Evolutionary conservation across 2,329 filamentous ascomycete genomes (phyloP), one percentile per base, ranked within the genome.

Genomic region (Colletotrichum gigasporum): DNA sequence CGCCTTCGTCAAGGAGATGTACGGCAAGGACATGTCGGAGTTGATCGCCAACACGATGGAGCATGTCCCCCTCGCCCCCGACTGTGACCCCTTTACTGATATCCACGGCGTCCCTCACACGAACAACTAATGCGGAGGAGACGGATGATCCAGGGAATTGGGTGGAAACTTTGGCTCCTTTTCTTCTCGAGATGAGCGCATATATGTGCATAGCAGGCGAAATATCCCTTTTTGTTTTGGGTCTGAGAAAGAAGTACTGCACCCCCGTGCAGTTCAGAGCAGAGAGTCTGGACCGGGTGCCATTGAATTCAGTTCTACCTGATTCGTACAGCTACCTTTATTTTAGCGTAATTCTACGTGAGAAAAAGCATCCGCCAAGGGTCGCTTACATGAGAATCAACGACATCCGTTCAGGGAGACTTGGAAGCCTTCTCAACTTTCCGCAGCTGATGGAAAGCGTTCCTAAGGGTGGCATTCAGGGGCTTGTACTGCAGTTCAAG

Each of bases 401-500:
- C n/a, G n/a, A n/a, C n/a, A n/a, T 24, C 47, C 28, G 18, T 34
- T 48, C 35, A 44, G 26, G 42, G 12, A 11, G 42, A 51, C 37
- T 20, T 39, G 45, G 53, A 44, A 9, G 35, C 59, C 35, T 37
- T 58, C 18, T 64, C 47, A 11, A 20, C 39, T 0, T 34, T 56
- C 9, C 61, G 12, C n/a, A 61, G 34, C 28, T 63, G 57, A 22
- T 14, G 20, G 1, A 50, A n/a, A 5, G 51, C 22, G 9, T 65
- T 42, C 51, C 26, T 44, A n/a, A 65, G 22, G 7, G 62, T 56
- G 12, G 26, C 30, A 4, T 44, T 44, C 11, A 92, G 76, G 0
- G 75, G 74, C 63, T 73, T 85, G 71, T 88, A 91, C 70, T 87
- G 79, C 22, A 91, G 68, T 0, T 87, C 88, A 47, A 93, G 69